Conservation (phyloP, 495 filamentous ascomycete species). For the Usnea hakonensis region DNA sequence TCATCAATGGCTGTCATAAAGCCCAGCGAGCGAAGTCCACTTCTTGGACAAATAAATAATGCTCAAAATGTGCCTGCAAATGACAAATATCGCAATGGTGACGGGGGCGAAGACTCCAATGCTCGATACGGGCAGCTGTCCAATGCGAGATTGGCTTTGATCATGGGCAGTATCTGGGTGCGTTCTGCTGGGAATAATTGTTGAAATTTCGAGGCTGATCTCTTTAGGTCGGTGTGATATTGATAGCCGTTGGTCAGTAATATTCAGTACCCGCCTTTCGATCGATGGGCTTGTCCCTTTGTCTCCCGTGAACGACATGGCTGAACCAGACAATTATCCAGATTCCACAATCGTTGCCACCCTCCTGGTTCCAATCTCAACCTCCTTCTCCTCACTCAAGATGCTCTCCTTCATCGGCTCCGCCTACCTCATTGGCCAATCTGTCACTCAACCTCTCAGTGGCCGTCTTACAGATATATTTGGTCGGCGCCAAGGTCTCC, state of each 20-base stretch:
- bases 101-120: neutral
- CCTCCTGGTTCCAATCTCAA: slow-evolving; percentile 71
- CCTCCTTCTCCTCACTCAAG: slow-evolving; percentile 70
- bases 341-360: slow-evolving; percentile 81
- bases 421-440: slow-evolving; percentile 81
- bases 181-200: neutral
- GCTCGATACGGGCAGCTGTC: neutral
- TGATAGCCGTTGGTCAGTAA: slow-evolving; percentile 8
- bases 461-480: slow-evolving; percentile 86
- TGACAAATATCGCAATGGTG: neutral
- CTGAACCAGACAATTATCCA: slow-evolving; percentile 12
- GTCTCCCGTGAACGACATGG: neutral
- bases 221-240: neutral
- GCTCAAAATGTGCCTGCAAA: neutral
- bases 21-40: slow-evolving; percentile 1
- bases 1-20: neutral
- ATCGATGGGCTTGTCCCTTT: neutral
- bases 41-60: neutral
- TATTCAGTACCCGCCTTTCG: neutral
- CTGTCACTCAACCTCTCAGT: slow-evolving; percentile 73
- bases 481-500: slow-evolving; percentile 62
- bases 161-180: slow-evolving; percentile 10
- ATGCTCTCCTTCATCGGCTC: slow-evolving; percentile 63
- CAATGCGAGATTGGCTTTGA: neutral
- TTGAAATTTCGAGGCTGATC: neutral